These are phyloP conservation scores for Populus pruinosa DNA, from an alignment of 345 rosid genomes.

Conservation along the genomic window DNA sequence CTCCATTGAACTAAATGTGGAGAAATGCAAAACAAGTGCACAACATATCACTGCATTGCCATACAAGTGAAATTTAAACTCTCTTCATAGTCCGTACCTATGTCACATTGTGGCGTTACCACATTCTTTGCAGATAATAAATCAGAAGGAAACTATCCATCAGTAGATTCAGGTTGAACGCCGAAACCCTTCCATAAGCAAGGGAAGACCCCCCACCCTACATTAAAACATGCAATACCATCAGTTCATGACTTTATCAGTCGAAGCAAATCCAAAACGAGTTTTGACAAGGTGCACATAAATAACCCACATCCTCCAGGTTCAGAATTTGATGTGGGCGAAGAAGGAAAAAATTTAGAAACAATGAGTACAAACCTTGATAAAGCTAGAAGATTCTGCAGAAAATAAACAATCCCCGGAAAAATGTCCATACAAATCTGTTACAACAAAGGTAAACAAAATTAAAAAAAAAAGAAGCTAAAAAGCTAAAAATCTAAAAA, in stretches of 20 bases:
- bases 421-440: slow-evolving; percentile 8
- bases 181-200: slow-evolving; percentile 45
- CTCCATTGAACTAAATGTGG: background rate
- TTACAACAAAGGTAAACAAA: background rate
- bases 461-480: background rate
- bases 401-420: slow-evolving; percentile 16
- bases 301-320: background rate
- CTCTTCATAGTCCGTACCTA: slow-evolving; percentile 42
- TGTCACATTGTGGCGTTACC: slow-evolving; percentile 44
- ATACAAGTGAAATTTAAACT: background rate
- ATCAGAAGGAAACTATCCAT: slow-evolving; percentile 55
- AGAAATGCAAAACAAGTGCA: background rate
- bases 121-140: slow-evolving; percentile 47
- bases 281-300: background rate
- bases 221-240: slow-evolving; percentile 11
- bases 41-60: background rate
- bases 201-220: slow-evolving; percentile 43
- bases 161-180: slow-evolving; percentile 48
- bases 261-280: background rate
- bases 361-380: slow-evolving; percentile 18
- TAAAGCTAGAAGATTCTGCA: slow-evolving; percentile 15
- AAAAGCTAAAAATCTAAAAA: background rate
- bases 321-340: background rate
- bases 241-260: background rate
- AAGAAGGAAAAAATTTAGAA: background rate